phyloP scores from a whole-genome alignment of 768 basidiomycete genomes.

The Mrakia gelida region DNA sequence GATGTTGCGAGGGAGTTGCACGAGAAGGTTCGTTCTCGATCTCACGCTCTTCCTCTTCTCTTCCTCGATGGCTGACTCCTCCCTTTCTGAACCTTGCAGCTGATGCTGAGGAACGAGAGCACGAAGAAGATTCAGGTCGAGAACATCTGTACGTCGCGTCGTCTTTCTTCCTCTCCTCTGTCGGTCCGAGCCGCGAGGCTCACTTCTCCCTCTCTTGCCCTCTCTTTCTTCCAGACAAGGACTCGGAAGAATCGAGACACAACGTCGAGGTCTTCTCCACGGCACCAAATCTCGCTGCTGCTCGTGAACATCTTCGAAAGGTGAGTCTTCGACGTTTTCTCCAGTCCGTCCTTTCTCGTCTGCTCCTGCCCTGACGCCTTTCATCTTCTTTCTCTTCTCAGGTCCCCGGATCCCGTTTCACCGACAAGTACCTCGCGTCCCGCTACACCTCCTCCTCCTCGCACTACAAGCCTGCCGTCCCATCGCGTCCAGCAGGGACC shows the following conservation, averaged over 20 bases:
- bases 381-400: background rate
- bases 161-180: background rate
- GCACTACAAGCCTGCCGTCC: constrained; percentile 20
- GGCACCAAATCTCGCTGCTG: constrained; percentile 7
- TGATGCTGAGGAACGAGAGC: constrained; percentile 30
- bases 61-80: background rate
- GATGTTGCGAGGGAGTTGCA: constrained; percentile 31
- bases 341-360: background rate
- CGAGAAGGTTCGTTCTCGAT: constrained; percentile 9
- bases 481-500: constrained; percentile 14
- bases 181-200: too few species aligned
- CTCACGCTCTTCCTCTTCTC: background rate
- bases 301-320: constrained; percentile 26
- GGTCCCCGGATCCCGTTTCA: constrained; percentile 30
- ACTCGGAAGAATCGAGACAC: constrained; percentile 26
- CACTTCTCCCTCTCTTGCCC: too few species aligned
- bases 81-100: background rate
- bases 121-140: constrained; percentile 24
- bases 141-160: constrained; percentile 26
- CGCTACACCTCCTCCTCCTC: constrained; percentile 25
- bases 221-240: too few species aligned
- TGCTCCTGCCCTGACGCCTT: background rate
- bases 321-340: background rate
- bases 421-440: constrained; percentile 30
- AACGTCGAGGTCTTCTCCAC: constrained; percentile 27